A percentile compares a stretch with the other conserved stretches of the same genome.
Conservation (phyloP, 2,329 filamentous ascomycete species). For the Calonectria crousiana region DNA sequence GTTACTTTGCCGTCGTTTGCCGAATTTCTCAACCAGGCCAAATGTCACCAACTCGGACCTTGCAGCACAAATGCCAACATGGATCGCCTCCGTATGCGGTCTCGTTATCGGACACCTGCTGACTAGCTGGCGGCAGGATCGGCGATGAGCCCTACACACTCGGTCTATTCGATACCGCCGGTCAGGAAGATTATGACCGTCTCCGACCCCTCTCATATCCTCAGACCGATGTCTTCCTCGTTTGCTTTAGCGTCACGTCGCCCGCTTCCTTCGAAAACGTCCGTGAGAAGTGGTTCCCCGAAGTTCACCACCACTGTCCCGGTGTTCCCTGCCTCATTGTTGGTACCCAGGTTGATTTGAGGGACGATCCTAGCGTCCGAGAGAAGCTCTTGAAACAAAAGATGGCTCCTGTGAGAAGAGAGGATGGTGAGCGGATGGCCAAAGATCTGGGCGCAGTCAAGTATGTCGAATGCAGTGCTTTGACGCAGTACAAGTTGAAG, state of each 20-base stretch:
- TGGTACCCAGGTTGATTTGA: constrained; percentile 95
- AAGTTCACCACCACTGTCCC: constrained; percentile 98
- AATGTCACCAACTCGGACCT: constrained; percentile 15
- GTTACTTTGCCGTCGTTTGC: constrained; percentile 16
- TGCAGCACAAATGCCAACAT: constrained; percentile 11
- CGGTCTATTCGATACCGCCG: constrained; percentile 97
- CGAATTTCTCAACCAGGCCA: constrained; percentile 11
- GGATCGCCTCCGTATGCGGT: constrained; percentile 1
- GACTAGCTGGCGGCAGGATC: constrained; percentile 74
- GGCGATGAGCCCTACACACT: constrained; percentile 98
- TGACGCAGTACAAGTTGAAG: constrained; percentile 99
- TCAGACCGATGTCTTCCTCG: constrained; percentile 98
- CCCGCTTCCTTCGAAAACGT: constrained; percentile 99
- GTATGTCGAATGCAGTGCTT: constrained; percentile 97
- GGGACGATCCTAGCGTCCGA: constrained; percentile 86
- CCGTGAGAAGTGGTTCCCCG: constrained; percentile 98
- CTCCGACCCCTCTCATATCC: constrained; percentile 97
- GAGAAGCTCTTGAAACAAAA: constrained; percentile 97
- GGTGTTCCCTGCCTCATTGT: constrained; percentile 98
- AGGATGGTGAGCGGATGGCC: constrained; percentile 96
- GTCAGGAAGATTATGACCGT: constrained; percentile 99
- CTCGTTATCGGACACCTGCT: constrained; percentile 23
- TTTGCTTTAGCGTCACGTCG: constrained; percentile 98
- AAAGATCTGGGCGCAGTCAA: constrained; percentile 98
- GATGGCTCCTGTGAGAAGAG: constrained; percentile 91